Percentiles rank a stretch among this genome's conserved stretches.
phyloP scores from a whole-genome alignment of 345 rosid genomes.

The Carallia brachiata region DNA sequence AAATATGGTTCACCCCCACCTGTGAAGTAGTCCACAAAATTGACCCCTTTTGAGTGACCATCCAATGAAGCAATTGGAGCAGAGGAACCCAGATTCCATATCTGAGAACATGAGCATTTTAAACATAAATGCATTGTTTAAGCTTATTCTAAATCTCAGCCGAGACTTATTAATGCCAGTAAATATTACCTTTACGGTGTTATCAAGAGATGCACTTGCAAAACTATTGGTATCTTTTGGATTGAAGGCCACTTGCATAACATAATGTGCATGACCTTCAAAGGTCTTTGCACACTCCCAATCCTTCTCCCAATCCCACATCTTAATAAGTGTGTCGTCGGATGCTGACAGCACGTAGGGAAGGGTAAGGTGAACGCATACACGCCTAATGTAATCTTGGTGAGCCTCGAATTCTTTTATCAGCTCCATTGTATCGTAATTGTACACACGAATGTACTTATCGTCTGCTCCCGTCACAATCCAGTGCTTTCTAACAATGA shows the following conservation, averaged over 20 bases:
- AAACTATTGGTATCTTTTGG: slow-evolving; percentile 18
- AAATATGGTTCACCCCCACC: slow-evolving; percentile 15
- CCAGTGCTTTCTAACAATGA: slow-evolving; percentile 36
- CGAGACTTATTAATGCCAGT: too few relatives aligned
- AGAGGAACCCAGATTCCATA: slow-evolving; percentile 39
- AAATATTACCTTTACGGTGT: slow-evolving; percentile 29
- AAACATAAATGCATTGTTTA: neutral
- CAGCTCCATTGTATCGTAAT: slow-evolving; percentile 31
- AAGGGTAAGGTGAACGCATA: slow-evolving; percentile 30
- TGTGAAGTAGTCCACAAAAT: slow-evolving; percentile 21
- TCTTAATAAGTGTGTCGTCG: slow-evolving; percentile 34
- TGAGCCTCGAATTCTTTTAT: slow-evolving; percentile 40
- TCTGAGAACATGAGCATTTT: slow-evolving; percentile 8
- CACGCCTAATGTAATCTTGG: slow-evolving; percentile 32
- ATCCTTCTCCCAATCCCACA: slow-evolving; percentile 50
- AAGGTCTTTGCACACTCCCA: slow-evolving; percentile 34
- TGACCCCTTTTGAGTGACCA: slow-evolving; percentile 32
- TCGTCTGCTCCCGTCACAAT: slow-evolving; percentile 39
- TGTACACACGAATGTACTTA: slow-evolving; percentile 26
- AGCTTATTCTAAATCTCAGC: neutral
- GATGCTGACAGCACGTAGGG: slow-evolving; percentile 35
- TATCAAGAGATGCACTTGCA: slow-evolving; percentile 42
- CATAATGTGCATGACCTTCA: slow-evolving; percentile 44
- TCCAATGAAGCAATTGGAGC: slow-evolving; percentile 20
- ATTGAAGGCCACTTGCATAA: slow-evolving; percentile 32